A percentile compares a stretch with the other conserved stretches of the same genome.
phyloP scores from a whole-genome alignment of 75 land plant species.

The Gnetum montanum region DNA sequence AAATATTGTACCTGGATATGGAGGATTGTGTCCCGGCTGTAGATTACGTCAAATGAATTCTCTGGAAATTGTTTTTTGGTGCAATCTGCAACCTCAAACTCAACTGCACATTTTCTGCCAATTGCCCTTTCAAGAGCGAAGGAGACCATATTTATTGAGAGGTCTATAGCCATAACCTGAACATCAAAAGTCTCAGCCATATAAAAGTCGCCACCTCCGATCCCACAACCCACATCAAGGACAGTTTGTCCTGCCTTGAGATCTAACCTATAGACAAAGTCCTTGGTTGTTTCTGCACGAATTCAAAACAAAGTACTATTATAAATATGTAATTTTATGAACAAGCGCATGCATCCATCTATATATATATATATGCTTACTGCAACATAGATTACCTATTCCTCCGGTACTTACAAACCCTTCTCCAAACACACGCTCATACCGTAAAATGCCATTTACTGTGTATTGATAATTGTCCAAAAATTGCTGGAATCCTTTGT shows the following conservation, averaged over 20 bases:
- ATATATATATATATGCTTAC: neutral
- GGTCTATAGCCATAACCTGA: constrained; percentile 31
- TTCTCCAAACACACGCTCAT: constrained; percentile 41
- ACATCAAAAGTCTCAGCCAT: constrained; percentile 36
- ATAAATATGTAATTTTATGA: neutral
- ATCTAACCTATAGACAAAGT: constrained; percentile 21
- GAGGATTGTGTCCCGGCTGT: constrained; percentile 46
- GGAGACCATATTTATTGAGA: constrained; percentile 43
- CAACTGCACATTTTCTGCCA: constrained; percentile 53
- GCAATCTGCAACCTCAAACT: constrained; percentile 42
- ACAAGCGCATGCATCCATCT: neutral
- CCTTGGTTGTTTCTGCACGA: constrained; percentile 27
- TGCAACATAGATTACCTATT: constrained; percentile 9
- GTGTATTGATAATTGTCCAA: constrained; percentile 89
- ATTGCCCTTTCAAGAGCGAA: constrained; percentile 93
- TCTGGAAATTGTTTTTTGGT: constrained; percentile 22
- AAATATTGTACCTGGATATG: constrained; percentile 27
- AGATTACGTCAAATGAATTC: constrained; percentile 31
- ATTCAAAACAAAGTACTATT: neutral
- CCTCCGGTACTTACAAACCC: constrained; percentile 44
- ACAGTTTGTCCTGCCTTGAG: constrained; percentile 30
- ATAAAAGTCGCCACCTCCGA: constrained; percentile 47
- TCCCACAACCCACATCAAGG: constrained; percentile 45
- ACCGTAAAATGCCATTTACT: constrained; percentile 69
- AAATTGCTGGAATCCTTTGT: constrained; percentile 76